A percentile compares a stretch with the other conserved stretches of the same genome.
These are phyloP conservation scores for Chaetothyriales sp. DNA, from an alignment of 2,329 filamentous ascomycete genomes.

Conservation along the genomic window DNA sequence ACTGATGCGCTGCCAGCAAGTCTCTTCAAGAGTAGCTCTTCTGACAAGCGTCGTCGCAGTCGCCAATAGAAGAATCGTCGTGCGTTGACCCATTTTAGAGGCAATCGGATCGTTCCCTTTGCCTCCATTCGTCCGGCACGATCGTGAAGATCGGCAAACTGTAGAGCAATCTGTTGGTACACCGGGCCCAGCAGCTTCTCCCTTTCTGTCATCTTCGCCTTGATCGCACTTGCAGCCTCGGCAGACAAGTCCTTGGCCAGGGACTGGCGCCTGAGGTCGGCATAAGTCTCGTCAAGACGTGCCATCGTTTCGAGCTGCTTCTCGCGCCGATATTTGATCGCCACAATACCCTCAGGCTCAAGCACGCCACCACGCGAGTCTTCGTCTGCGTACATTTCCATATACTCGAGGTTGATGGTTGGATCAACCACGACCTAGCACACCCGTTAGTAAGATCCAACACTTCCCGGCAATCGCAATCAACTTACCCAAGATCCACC, in stretches of 20 bases:
- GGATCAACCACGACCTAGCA: slow-evolving; percentile 78
- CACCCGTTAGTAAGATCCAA: slow-evolving; percentile 20
- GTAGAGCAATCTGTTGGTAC: slow-evolving; percentile 86
- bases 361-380: slow-evolving; percentile 93
- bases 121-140: slow-evolving; percentile 95
- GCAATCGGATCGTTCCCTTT: slow-evolving; percentile 79
- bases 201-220: slow-evolving; percentile 66
- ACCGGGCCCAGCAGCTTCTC: slow-evolving; percentile 83
- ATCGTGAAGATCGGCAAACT: slow-evolving; percentile 95
- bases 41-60: slow-evolving; percentile 85
- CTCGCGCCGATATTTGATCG: slow-evolving; percentile 96
- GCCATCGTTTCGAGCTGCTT: slow-evolving; percentile 97
- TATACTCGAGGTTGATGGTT: slow-evolving; percentile 87
- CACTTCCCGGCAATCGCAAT: neutral
- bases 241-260: slow-evolving; percentile 50
- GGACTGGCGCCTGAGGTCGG: slow-evolving; percentile 65
- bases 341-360: slow-evolving; percentile 93
- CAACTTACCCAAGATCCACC: slow-evolving; percentile 77
- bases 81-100: slow-evolving; percentile 72
- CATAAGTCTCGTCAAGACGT: slow-evolving; percentile 73
- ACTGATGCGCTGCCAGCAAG: slow-evolving; percentile 41
- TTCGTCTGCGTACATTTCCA: slow-evolving; percentile 99
- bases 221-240: slow-evolving; percentile 64
- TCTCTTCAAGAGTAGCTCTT: slow-evolving; percentile 91
- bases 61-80: slow-evolving; percentile 99